Conservation (phyloP, 371 early-diverging fungal genomes). For the Funneliformis caledonium region DNA sequence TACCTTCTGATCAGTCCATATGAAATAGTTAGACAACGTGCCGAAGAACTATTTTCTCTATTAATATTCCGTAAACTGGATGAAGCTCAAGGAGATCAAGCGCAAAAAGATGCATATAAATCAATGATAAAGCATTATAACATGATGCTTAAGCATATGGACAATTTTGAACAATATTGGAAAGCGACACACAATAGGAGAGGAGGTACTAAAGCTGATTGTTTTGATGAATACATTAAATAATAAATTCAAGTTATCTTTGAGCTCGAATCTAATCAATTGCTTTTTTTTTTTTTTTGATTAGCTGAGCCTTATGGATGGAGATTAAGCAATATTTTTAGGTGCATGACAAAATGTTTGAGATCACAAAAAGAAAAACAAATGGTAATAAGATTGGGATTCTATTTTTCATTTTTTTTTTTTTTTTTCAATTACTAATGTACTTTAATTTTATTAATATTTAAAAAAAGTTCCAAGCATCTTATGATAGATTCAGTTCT, state of each 20-base stretch:
- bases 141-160: conserved; percentile 26
- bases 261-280: neutral
- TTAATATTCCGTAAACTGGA: conserved; percentile 19
- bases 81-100: conserved; percentile 12
- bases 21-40: conserved; percentile 26
- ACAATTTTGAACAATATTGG: conserved; percentile 4
- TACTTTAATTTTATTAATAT: neutral
- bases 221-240: neutral
- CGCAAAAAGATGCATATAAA: conserved; percentile 10
- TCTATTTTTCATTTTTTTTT: neutral
- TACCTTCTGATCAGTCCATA: conserved; percentile 22
- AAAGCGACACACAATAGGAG: neutral
- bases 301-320: conserved; percentile 32
- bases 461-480: conserved; percentile 20
- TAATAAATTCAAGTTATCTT: neutral
- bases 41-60: conserved; percentile 28
- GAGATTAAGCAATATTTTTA: conserved; percentile 38
- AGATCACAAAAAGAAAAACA: conserved; percentile 16
- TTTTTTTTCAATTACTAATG: conserved; percentile 6
- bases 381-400: neutral
- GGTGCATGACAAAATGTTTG: conserved; percentile 31
- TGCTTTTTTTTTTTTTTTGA: neutral
- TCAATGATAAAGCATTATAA: conserved; percentile 16
- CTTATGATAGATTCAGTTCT: conserved; percentile 15
- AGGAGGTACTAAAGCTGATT: conserved; percentile 7